Conservation (phyloP, 1,284 basidiomycete species). For the Rhodotorula sp. region DNA sequence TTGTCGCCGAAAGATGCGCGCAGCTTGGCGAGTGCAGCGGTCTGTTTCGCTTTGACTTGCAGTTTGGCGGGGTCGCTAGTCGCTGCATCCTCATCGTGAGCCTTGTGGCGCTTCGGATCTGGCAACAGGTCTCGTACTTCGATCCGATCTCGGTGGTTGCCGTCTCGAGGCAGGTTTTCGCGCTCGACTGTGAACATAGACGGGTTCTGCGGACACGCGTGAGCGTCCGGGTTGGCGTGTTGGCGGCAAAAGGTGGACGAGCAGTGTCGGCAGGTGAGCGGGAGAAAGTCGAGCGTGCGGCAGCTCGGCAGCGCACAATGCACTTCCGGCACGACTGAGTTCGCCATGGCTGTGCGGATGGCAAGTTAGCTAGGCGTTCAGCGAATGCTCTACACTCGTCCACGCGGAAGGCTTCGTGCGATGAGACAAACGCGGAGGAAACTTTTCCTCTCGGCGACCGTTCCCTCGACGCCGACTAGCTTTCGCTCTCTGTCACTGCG, state of each 20-base stretch:
- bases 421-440: too few relatives aligned
- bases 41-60: conserved; percentile 4
- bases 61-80: not conserved
- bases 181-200: not conserved
- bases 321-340: not conserved
- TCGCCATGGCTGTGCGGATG: not conserved
- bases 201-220: conserved; percentile 20
- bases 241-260: conserved; percentile 2
- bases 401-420: too few relatives aligned
- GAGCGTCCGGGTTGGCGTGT: conserved; percentile 53
- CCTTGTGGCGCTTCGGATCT: conserved; percentile 21
- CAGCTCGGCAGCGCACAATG: conserved; percentile 26
- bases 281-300: conserved; percentile 28
- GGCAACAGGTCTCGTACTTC: conserved; percentile 28
- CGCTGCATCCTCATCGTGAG: not conserved
- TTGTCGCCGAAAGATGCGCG: conserved; percentile 12
- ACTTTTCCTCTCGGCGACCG: too few relatives aligned
- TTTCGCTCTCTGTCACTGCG: too few relatives aligned
- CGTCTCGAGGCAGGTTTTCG: not conserved
- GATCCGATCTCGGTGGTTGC: not conserved
- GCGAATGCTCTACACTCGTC: too few relatives aligned
- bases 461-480: too few relatives aligned
- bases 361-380: too few relatives aligned
- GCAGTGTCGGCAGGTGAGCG: conserved; percentile 27
- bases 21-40: conserved; percentile 21